These are phyloP conservation scores for Coleophoma eucalyptorum DNA, from an alignment of 2,329 filamentous ascomycete species.

Conservation along the genomic window DNA sequence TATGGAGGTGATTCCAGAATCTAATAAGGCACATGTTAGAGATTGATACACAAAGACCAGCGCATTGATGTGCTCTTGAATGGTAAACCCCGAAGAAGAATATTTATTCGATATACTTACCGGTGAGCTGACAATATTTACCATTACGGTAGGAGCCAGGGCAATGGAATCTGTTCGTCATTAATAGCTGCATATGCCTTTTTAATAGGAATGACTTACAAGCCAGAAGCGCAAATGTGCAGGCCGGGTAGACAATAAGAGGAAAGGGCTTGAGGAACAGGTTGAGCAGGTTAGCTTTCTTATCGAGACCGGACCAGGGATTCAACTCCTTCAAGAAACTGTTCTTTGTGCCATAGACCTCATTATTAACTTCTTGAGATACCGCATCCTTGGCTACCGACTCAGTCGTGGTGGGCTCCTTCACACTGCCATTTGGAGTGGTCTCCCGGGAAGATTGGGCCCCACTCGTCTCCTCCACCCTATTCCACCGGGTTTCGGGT, in stretches of 20 bases:
- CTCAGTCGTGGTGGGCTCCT: not conserved
- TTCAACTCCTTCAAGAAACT: slow-evolving; percentile 1
- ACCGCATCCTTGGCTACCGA: not conserved
- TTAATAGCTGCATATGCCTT: not conserved
- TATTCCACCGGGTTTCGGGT: slow-evolving; percentile 1
- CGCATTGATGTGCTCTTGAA: too few relatives aligned
- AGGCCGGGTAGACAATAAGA: slow-evolving; percentile 2
- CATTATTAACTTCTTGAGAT: not conserved
- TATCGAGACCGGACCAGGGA: slow-evolving; percentile 5
- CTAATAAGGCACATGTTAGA: not conserved
- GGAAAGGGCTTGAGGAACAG: slow-evolving; percentile 4
- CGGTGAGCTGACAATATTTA: too few relatives aligned
- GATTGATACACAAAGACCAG: too few relatives aligned
- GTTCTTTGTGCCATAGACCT: not conserved
- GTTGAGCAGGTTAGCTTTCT: not conserved
- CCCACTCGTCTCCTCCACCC: too few relatives aligned
- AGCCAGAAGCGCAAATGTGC: slow-evolving; percentile 2
- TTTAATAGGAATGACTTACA: not conserved
- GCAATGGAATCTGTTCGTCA: not conserved
- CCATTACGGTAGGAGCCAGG: not conserved
- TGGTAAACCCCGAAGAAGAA: too few relatives aligned
- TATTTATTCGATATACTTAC: too few relatives aligned
- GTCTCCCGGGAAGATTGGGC: too few relatives aligned
- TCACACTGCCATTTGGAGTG: too few relatives aligned
- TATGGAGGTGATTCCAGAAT: slow-evolving; percentile 4